phyloP scores from a whole-genome alignment of 2,329 filamentous ascomycete genomes.

The Pyricularia grisea region DNA sequence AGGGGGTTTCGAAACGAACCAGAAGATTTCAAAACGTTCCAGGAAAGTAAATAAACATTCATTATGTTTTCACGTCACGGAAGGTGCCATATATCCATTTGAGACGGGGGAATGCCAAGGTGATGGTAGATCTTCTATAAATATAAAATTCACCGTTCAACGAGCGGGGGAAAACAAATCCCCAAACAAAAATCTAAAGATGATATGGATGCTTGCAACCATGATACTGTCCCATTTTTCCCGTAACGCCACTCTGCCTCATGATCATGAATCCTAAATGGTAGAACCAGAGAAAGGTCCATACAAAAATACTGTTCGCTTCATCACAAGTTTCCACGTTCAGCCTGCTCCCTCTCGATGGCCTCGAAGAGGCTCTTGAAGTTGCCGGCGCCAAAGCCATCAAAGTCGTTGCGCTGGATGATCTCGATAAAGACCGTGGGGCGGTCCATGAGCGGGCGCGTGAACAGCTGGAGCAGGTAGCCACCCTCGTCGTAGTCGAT shows the following conservation, averaged over 20 bases:
- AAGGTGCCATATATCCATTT: not conserved
- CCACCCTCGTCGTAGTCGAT: slow-evolving; percentile 94
- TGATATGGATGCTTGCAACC: not conserved
- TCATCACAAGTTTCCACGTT: slow-evolving; percentile 65
- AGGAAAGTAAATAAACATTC: no score
- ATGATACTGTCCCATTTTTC: not conserved
- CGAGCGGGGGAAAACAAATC: no score
- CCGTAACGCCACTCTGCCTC: not conserved
- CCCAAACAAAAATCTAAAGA: not conserved
- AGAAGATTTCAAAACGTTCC: no score
- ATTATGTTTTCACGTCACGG: no score
- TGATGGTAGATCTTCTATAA: not conserved
- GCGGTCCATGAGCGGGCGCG: slow-evolving; percentile 84
- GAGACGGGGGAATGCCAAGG: not conserved
- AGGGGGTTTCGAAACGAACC: no score
- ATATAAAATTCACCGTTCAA: not conserved
- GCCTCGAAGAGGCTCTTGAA: slow-evolving; percentile 95
- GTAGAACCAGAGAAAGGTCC: not conserved
- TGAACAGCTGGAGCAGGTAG: slow-evolving; percentile 70
- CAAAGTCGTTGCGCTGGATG: slow-evolving; percentile 84
- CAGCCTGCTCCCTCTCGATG: slow-evolving; percentile 84
- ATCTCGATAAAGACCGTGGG: slow-evolving; percentile 96
- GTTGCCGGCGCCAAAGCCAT: slow-evolving; percentile 89
- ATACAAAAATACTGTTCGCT: not conserved
- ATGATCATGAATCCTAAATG: not conserved